Conservation (phyloP, 2,329 filamentous ascomycete genomes). For the Pseudogymnoascus sp. region DNA sequence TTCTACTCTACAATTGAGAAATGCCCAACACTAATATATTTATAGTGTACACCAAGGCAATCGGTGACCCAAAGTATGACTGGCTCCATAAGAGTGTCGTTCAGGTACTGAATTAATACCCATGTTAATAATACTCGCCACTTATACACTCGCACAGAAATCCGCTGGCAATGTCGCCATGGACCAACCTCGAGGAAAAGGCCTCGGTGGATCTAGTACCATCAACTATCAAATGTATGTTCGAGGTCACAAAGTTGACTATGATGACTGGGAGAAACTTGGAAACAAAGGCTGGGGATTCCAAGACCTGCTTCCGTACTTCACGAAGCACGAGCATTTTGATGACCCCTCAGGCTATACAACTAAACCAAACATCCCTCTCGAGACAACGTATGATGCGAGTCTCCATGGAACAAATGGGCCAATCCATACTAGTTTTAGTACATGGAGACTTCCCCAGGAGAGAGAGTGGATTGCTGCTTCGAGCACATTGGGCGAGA, state of each 20-base stretch:
- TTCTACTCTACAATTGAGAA: background rate
- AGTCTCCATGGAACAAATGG: constrained; percentile 18
- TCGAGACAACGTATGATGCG: constrained; percentile 14
- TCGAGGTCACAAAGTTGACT: constrained; percentile 25
- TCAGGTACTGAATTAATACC: constrained; percentile 14
- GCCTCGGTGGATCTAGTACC: constrained; percentile 32
- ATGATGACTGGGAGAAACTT: constrained; percentile 36
- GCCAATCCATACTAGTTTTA: constrained; percentile 19
- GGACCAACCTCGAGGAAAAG: constrained; percentile 29
- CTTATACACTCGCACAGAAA: background rate
- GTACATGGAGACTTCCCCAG: constrained; percentile 14
- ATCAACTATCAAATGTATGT: constrained; percentile 34
- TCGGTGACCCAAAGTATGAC: constrained; percentile 20
- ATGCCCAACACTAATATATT: background rate
- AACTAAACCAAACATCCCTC: constrained; percentile 16
- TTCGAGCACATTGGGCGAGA: constrained; percentile 16
- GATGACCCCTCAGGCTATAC: constrained; percentile 14
- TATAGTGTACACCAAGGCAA: constrained; percentile 11
- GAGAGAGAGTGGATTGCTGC: constrained; percentile 10
- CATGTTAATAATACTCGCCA: background rate
- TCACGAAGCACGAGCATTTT: constrained; percentile 33
- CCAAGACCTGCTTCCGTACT: constrained; percentile 38
- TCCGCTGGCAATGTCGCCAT: background rate
- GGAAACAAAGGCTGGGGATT: constrained; percentile 41
- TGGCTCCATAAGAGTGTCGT: constrained; percentile 16